phyloP scores from a whole-genome alignment of 2,329 filamentous ascomycete species.

The Paraphoma sp. region DNA sequence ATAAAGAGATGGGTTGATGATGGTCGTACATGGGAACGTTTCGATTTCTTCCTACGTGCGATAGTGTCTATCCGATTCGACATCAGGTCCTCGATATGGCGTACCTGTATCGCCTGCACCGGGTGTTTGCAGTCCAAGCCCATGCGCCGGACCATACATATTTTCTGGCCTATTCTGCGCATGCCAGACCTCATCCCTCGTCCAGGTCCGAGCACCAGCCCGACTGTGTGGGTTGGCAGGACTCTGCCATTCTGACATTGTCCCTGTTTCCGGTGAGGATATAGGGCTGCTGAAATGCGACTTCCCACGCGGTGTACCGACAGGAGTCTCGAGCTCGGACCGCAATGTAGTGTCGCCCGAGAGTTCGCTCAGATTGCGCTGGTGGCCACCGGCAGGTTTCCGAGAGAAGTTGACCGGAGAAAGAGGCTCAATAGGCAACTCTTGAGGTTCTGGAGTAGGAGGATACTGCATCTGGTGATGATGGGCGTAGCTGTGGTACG shows the following conservation, averaged over 20 bases:
- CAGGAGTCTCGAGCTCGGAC: conserved; percentile 10
- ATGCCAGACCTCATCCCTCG: conserved; percentile 4
- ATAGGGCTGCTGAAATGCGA: background rate
- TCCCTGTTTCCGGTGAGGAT: background rate
- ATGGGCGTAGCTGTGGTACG: background rate
- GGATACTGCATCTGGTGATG: conserved; percentile 3
- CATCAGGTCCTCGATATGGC: background rate
- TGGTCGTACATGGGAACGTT: background rate
- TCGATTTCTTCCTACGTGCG: background rate
- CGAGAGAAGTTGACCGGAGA: background rate
- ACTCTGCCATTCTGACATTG: background rate
- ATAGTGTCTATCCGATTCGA: background rate
- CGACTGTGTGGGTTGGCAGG: background rate
- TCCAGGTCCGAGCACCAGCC: background rate
- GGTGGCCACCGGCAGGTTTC: background rate
- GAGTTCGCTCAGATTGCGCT: conserved; percentile 7
- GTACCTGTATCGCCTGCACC: background rate
- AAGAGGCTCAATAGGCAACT: conserved; percentile 9
- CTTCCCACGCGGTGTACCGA: background rate
- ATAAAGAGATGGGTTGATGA: conserved; percentile 5
- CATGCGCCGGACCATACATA: background rate
- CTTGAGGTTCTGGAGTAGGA: conserved; percentile 7
- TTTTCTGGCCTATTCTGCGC: background rate
- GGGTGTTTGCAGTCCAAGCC: background rate
- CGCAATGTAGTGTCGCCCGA: conserved; percentile 9